Conservation (phyloP, 805 yeast genomes). For the Metschnikowia gelsemii region DNA sequence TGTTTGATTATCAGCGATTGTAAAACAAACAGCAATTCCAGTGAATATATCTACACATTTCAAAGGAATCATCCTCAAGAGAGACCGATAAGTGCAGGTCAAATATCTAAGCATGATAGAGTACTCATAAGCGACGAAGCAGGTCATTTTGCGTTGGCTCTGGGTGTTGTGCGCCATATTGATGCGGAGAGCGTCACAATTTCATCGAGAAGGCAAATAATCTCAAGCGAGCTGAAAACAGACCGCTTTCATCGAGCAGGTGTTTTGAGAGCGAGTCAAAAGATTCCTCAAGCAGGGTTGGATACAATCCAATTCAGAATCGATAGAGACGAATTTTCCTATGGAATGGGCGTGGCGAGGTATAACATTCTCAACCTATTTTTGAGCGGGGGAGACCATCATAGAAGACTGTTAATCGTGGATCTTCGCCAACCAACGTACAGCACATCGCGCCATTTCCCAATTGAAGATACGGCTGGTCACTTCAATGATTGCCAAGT, state of each 20-base stretch:
- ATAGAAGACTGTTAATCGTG: conserved; percentile 50
- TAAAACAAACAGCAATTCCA: conserved; percentile 22
- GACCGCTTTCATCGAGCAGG: conserved; percentile 38
- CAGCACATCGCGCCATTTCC: conserved; percentile 24
- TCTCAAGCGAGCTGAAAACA: conserved; percentile 39
- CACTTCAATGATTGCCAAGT: conserved; percentile 70
- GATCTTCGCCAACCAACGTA: conserved; percentile 52
- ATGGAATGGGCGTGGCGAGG: conserved; percentile 73
- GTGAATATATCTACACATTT: conserved; percentile 49
- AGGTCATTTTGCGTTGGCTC: conserved; percentile 73
- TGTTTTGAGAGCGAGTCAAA: conserved; percentile 17
- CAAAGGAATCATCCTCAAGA: conserved; percentile 28
- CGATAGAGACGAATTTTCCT: conserved; percentile 76
- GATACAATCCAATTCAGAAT: conserved; percentile 49
- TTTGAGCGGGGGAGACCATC: conserved; percentile 46
- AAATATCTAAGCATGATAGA: conserved; percentile 57
- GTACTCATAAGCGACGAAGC: conserved; percentile 75
- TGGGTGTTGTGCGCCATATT: conserved; percentile 54
- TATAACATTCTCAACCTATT: conserved; percentile 73
- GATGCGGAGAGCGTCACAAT: conserved; percentile 46
- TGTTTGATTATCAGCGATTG: conserved; percentile 42
- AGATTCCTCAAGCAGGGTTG: conserved; percentile 1
- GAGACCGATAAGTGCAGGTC: conserved; percentile 34
- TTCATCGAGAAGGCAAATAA: conserved; percentile 53
- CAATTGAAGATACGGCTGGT: conserved; percentile 13